These are phyloP conservation scores for Calocybe gambosa DNA, from an alignment of 1,284 basidiomycete species.

Conservation along the genomic window DNA sequence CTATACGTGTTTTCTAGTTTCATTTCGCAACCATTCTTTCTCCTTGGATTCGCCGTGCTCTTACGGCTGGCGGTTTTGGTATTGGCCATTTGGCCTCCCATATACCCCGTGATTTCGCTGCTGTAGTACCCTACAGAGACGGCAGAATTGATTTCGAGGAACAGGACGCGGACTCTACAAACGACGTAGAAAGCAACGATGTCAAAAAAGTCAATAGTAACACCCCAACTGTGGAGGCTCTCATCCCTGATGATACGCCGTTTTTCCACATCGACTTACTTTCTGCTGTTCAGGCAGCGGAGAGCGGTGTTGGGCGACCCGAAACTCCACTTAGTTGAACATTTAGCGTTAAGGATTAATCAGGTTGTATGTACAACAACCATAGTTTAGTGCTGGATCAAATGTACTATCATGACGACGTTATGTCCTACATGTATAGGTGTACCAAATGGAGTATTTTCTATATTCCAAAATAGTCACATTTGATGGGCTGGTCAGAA, in stretches of 20 bases:
- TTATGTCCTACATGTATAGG: too few species aligned
- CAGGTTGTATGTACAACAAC: too few species aligned
- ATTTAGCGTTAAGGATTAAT: too few species aligned
- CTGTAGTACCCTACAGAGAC: constrained; percentile 61
- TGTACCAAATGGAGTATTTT: too few species aligned
- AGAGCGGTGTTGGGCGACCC: constrained; percentile 29
- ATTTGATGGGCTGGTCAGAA: neutral
- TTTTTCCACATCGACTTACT: constrained; percentile 85
- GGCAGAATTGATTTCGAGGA: constrained; percentile 25
- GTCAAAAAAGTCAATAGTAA: constrained; percentile 24
- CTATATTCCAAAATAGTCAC: too few species aligned
- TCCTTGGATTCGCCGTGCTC: constrained; percentile 89
- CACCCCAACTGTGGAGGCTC: constrained; percentile 26
- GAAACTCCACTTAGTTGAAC: neutral
- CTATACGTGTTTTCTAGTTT: constrained; percentile 42
- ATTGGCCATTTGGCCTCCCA: constrained; percentile 40
- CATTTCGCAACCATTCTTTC: constrained; percentile 88
- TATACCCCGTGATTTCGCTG: constrained; percentile 60
- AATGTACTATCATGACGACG: too few species aligned
- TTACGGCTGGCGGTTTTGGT: constrained; percentile 87
- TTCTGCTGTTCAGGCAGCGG: constrained; percentile 69
- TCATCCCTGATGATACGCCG: constrained; percentile 60
- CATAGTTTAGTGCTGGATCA: too few species aligned
- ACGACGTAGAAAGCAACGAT: constrained; percentile 35
- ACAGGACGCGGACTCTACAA: constrained; percentile 12